These are phyloP conservation scores for Boletellus ananas DNA, from an alignment of 768 basidiomycete genomes.

Conservation along the genomic window DNA sequence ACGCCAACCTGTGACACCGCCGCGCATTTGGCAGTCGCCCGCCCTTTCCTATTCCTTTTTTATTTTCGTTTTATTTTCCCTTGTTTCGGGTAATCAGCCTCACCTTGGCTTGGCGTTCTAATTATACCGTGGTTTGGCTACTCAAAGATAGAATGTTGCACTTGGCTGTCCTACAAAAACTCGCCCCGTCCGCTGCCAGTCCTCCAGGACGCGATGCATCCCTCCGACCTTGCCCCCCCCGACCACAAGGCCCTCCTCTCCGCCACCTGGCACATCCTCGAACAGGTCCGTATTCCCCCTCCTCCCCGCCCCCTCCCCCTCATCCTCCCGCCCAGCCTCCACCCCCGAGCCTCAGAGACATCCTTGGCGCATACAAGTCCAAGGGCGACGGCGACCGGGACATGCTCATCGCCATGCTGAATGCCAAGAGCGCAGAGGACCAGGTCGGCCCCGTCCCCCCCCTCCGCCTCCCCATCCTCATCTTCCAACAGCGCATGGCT, in stretches of 20 bases:
- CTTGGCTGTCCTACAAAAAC: slow-evolving; percentile 45
- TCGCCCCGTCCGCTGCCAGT: slow-evolving; percentile 17
- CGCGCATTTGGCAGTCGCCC: too few relatives aligned
- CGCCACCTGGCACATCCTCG: slow-evolving; percentile 44
- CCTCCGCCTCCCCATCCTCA: slow-evolving; percentile 9
- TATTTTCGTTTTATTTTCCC: slow-evolving; percentile 7
- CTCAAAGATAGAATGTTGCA: slow-evolving; percentile 45
- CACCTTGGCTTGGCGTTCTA: slow-evolving; percentile 44
- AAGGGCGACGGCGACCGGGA: slow-evolving; percentile 92
- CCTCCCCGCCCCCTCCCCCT: not conserved
- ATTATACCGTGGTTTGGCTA: slow-evolving; percentile 29
- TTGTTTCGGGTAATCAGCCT: slow-evolving; percentile 33
- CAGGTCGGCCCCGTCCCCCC: slow-evolving; percentile 51
- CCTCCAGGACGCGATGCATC: slow-evolving; percentile 25
- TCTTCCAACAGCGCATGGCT: slow-evolving; percentile 55
- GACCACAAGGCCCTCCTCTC: slow-evolving; percentile 35
- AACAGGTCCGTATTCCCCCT: slow-evolving; percentile 36
- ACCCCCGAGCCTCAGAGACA: slow-evolving; percentile 80
- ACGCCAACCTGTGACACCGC: too few relatives aligned
- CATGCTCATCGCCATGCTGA: slow-evolving; percentile 85
- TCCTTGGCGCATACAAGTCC: slow-evolving; percentile 77
- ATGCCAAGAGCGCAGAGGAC: slow-evolving; percentile 90
- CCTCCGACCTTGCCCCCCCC: slow-evolving; percentile 15
- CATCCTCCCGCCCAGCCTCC: slow-evolving; percentile 46
- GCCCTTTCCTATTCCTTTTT: too few relatives aligned